Percentiles rank a stretch among this genome's conserved stretches.
Evolutionary conservation across 2,329 filamentous ascomycete genomes (phyloP).

Genomic region (Neospermospora avenae): DNA sequence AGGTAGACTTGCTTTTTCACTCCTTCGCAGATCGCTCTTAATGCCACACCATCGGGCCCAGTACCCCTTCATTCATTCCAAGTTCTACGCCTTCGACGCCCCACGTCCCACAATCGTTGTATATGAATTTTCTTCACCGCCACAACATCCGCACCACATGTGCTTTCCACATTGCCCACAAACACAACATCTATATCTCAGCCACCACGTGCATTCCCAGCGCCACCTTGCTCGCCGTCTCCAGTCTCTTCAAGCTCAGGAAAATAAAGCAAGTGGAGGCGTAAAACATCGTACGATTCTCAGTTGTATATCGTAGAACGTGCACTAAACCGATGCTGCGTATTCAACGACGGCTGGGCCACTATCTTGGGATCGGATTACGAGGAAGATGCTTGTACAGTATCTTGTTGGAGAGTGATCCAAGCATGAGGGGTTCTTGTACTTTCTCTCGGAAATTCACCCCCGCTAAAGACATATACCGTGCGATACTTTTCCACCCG

Average conservation of each 20-base stretch:
- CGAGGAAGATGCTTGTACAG: background rate
- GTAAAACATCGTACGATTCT: background rate
- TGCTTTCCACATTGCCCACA: background rate
- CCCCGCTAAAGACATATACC: background rate
- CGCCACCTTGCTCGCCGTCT: background rate
- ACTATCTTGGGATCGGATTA: slow-evolving; percentile 2
- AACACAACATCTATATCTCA: background rate
- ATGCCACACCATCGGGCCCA: too few relatives aligned
- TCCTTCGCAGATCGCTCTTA: too few relatives aligned
- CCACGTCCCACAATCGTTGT: background rate
- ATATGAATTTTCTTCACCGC: too few relatives aligned
- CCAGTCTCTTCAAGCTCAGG: background rate
- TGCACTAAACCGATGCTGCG: background rate
- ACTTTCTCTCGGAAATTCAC: background rate
- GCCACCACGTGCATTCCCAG: background rate
- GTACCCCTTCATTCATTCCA: too few relatives aligned
- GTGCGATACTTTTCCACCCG: background rate
- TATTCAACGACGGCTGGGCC: background rate
- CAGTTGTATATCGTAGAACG: background rate
- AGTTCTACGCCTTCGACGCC: background rate
- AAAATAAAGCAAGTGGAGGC: background rate
- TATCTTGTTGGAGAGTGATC: background rate
- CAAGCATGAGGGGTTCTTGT: background rate
- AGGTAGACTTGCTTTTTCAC: too few relatives aligned
- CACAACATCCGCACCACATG: background rate